Percentiles rank a stretch among this genome's conserved stretches.
Conservation (phyloP, 75 land plant species). For the Cupressus sempervirens region DNA sequence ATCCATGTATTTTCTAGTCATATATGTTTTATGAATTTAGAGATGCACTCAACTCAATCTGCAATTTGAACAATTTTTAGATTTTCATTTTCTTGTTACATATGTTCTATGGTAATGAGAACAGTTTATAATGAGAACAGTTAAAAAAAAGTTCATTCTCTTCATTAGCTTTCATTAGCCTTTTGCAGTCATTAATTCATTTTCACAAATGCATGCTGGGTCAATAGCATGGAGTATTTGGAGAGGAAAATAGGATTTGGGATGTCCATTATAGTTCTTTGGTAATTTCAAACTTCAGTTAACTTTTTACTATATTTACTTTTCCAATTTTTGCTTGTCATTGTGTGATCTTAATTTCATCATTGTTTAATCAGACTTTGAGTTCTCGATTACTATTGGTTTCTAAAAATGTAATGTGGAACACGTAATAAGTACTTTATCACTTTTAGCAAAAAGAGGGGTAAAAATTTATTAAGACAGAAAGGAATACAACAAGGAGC, state of each 20-base stretch:
- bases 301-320: not conserved
- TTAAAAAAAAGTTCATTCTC: not conserved
- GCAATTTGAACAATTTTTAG: not conserved
- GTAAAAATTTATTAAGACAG: too few relatives aligned
- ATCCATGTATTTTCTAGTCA: too few relatives aligned
- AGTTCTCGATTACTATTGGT: not conserved
- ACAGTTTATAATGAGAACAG: too few relatives aligned
- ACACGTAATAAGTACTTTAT: not conserved
- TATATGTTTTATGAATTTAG: too few relatives aligned
- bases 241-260: slow-evolving; percentile 16
- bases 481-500: too few relatives aligned
- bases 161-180: not conserved
- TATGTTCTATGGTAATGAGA: not conserved
- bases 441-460: too few relatives aligned
- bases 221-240: slow-evolving; percentile 25
- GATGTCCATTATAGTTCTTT: slow-evolving; percentile 27
- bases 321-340: not conserved
- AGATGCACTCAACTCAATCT: too few relatives aligned
- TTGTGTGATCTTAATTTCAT: not conserved
- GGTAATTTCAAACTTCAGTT: slow-evolving; percentile 15
- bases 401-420: not conserved
- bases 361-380: not conserved
- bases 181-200: not conserved
- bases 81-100: not conserved
- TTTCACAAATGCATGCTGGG: slow-evolving; percentile 17